These are phyloP conservation scores for Picochlorum sp. DNA, from an alignment of 139 green algal genomes.

Conservation along the genomic window DNA sequence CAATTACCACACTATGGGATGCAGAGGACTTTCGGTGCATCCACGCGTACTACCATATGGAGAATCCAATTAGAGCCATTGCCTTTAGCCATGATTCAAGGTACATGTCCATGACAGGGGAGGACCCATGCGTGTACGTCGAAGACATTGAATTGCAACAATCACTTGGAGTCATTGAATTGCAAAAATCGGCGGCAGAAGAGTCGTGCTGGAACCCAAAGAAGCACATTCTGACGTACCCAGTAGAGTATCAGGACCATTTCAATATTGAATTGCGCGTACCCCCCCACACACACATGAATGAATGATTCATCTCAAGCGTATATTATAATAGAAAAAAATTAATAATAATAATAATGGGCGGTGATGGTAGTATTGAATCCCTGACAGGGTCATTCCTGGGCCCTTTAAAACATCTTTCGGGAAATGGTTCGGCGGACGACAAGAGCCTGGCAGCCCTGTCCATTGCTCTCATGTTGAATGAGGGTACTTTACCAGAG, in stretches of 20 bases:
- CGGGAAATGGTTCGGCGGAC: no score
- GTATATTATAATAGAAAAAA: no score
- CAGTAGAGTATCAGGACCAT: background rate
- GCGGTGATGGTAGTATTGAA: no score
- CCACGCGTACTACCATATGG: constrained; percentile 20
- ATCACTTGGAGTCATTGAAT: background rate
- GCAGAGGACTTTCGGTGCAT: constrained; percentile 18
- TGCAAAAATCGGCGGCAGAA: constrained; percentile 2
- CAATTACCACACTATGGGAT: constrained; percentile 26
- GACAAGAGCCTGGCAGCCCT: no score
- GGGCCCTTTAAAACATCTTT: no score
- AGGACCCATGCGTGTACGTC: constrained; percentile 22
- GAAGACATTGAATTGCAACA: constrained; percentile 19
- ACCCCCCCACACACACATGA: background rate
- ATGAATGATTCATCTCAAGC: background rate
- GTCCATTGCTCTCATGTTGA: no score
- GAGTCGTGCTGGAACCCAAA: constrained; percentile 22
- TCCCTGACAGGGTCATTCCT: no score
- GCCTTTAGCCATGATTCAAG: constrained; percentile 29
- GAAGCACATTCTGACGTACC: constrained; percentile 14
- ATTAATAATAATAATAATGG: no score
- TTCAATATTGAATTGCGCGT: constrained; percentile 1
- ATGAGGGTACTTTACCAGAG: no score
- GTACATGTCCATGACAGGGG: constrained; percentile 26
- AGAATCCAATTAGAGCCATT: constrained; percentile 12